Evolutionary conservation across 345 rosid genomes (phyloP), one percentile per base, ranked within the genome.

Genomic region (Acer negundo): DNA sequence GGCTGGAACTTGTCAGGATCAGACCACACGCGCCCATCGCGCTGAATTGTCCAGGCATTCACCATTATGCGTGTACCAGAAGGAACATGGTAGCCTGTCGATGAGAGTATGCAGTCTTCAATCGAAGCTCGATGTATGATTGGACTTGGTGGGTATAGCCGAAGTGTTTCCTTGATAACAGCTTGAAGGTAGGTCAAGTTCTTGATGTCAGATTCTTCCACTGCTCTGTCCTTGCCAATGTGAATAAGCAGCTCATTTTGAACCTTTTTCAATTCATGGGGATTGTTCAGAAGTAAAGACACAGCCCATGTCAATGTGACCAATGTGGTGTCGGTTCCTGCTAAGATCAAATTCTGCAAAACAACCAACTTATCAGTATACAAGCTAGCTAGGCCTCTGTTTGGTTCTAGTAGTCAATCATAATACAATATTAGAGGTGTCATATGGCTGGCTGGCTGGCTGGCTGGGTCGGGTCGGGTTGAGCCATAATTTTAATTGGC

Each of bases 121-220:
- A 49, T 46, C 6, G 78, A 62, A 28, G 71, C 69, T 17, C 69
- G 80, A 2, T 65, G 83, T 12, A 75, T 74, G 1, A 63, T 53
- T 28, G 89, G 82, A 3, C 56, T 69, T 4, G 88, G 69, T n/a
- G 88, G 89, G 79, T 80, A 84, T 6, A 84, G 44, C 3, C 87
- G 76, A 66, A 87, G 3, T 51, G 87, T 80, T 80, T 87, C 88
- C 69, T 86, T 86, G 9, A 85, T 24, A 4, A 84, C 59, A 3
- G 84, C 86, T 62, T 84, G 68, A 6, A 81, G 81, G 40, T 77
- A 81, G n/a, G 69, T 42, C 35, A 85, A 58, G 69, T 69, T 84
- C 8, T 53, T 74, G 8, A 77, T 42, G 26, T 80, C 80, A 7
- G 78, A 78, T 28, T 71, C 74, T 15, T 80, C 64, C 3, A 71